Evolutionary conservation across 495 filamentous ascomycete species (phyloP), one percentile per base, ranked within the genome.

Genomic region (Venustampulla echinocandica): DNA sequence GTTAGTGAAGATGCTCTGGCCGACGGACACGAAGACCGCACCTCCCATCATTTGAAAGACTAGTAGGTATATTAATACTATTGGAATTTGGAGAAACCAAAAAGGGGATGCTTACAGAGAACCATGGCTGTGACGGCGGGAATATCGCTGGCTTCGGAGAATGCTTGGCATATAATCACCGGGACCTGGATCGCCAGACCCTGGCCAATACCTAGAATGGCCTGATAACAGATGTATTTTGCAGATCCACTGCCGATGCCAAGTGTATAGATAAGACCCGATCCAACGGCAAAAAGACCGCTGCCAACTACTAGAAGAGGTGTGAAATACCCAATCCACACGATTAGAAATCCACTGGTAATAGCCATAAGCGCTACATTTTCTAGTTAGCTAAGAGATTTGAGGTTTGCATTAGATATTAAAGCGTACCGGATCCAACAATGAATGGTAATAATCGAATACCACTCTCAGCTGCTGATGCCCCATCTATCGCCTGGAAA

Each of bases 401-500:
- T 7, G 27, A 30, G n/a, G n/a, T 30, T 30, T 7, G 27, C 7
- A n/a, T 30, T 30, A n/a, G 27, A 30, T 7, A 30, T 30, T 30
- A 30, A 30, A n/a, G n/a, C 27, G 7, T 30, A 30, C 27, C n/a
- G 7, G n/a, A 7, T 5, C 66, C 70, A 41, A 75, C 59, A 18
- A 77, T 64, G 5, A 76, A 64, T 0, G 79, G 76, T 10, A 82
- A 56, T 14, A 73, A 78, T 63, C 76, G 76, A 58, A 92, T 82
- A 14, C 88, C 87, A 1, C 82, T 85, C 59, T 76, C 62, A 15
- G 71, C 59, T 3, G 79, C 72, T 13, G 65, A 67, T 9, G 67
- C 69, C 11, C 71, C 71, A 51, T 79, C 68, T 36, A 81, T 77
- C 6, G 76, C 76, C 62, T 90, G 85, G 64, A 89, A 87, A 82